Conservation (phyloP, 352 stramenopile species). For the Globisporangium paroecandrum region DNA sequence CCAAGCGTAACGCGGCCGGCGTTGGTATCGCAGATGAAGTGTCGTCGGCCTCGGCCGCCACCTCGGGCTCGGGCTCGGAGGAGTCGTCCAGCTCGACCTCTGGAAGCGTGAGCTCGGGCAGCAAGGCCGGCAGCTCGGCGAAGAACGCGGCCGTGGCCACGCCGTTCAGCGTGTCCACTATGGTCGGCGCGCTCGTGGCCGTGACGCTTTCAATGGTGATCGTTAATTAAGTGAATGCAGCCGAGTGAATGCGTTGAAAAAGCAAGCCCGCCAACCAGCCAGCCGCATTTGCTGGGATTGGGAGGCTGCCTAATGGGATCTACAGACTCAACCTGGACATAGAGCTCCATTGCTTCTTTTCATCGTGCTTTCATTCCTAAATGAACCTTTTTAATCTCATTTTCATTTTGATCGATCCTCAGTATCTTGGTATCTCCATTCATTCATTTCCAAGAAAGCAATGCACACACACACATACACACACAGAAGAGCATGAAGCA, state of each 20-base stretch:
- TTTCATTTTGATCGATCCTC: not conserved
- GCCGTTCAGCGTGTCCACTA: not conserved
- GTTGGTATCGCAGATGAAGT: conserved; percentile 62
- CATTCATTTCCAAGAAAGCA: not conserved
- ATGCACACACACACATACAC: too few species aligned
- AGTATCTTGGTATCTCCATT: not conserved
- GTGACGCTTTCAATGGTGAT: conserved; percentile 9
- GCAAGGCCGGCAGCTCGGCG: conserved; percentile 13
- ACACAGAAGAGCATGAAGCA: not conserved
- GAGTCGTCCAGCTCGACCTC: conserved; percentile 13
- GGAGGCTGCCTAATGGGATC: not conserved
- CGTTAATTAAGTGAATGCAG: conserved; percentile 7
- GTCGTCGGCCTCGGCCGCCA: conserved; percentile 23
- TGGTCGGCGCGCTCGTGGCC: conserved; percentile 5
- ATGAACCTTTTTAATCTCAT: conserved; percentile 10
- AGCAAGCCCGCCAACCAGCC: not conserved
- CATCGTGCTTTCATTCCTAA: not conserved
- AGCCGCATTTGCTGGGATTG: not conserved
- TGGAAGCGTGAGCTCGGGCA: not conserved
- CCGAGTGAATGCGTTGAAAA: not conserved
- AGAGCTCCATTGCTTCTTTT: not conserved
- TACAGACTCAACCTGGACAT: not conserved
- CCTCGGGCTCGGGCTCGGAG: conserved; percentile 22
- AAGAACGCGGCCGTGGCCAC: conserved; percentile 15
- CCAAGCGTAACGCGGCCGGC: conserved; percentile 45